Evolutionary conservation across 2,329 filamentous ascomycete species (phyloP), one percentile per base, ranked within the genome.

Genomic region (Phaeophleospora eucalypticola): DNA sequence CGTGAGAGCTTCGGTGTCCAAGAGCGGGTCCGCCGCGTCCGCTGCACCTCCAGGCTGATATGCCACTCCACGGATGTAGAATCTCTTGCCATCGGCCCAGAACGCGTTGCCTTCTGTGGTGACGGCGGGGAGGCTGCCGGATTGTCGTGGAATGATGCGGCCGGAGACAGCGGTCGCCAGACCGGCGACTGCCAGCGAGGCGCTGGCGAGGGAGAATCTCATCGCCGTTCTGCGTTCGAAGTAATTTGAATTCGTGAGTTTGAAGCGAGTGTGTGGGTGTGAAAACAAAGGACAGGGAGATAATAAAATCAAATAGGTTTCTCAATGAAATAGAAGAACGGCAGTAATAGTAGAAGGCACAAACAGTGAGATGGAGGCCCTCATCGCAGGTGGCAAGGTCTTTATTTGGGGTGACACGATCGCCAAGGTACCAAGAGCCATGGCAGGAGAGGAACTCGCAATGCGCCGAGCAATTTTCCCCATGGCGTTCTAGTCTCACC

Each of bases 1-100:
- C 65, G 79, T 76, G 79, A 90, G 94, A 60, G 77, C 71, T 2
- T 70, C 69, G 20, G 74, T 64, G 60, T 94, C 83, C 52, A 86
- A 82, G 43, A 95, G 82, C 53, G 89, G 88, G 63, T 95, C 89
- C 42, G 72, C 70, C 32, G 80, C 69, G 41, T 83, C 69, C 43
- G 80, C 81, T 14, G 81, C 77, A 52, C 82, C 83, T 63, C 79
- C 79, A 56, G 62, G 52, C 45, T 66, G 63, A 51, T 66, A 67
- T 68, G 85, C 83, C 51, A 81, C 74, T 64, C 78, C 78, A 53
- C 77, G 75, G 48, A 81, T 71, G 65, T 80, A 80, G 69, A 80
- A 80, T 60, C 82, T 78, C 43, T 80, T 63, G 50, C 75, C 62
- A 53, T 77, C 72, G 50, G 78, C 83, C 71, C 83, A 84, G 52